Conservation (phyloP, 768 basidiomycete species). For the Lentinus brumalis region DNA sequence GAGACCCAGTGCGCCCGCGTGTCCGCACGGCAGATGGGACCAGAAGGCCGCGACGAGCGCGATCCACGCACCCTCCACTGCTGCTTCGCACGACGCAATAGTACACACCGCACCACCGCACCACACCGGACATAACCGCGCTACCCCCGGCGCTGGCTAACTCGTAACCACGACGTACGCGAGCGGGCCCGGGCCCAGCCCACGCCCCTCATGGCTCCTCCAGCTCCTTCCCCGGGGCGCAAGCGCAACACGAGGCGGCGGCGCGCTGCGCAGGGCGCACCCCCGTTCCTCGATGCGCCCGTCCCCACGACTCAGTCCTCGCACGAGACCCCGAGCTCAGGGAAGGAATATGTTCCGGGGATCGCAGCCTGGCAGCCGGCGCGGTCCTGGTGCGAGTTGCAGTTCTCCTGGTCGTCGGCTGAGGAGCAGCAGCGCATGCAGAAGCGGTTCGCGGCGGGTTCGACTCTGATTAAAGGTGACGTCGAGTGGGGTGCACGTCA, state of each 20-base stretch:
- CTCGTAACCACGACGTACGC: slow-evolving; percentile 7
- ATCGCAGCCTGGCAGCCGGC: slow-evolving; percentile 44
- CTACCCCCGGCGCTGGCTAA: slow-evolving; percentile 15
- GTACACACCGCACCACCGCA: neutral
- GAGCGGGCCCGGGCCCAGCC: slow-evolving; percentile 14
- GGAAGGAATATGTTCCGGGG: slow-evolving; percentile 50
- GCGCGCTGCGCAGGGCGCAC: slow-evolving; percentile 1
- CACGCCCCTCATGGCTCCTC: neutral
- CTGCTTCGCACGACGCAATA: neutral
- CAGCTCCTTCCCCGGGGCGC: neutral
- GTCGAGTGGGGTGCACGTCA: neutral
- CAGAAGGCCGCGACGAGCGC: neutral
- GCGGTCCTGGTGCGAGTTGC: slow-evolving; percentile 53
- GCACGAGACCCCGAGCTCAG: slow-evolving; percentile 35
- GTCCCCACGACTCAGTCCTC: slow-evolving; percentile 16
- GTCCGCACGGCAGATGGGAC: neutral
- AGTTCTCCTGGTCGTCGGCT: slow-evolving; percentile 46
- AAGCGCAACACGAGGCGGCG: slow-evolving; percentile 8
- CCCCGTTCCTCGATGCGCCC: neutral
- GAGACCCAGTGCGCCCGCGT: neutral
- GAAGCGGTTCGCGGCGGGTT: slow-evolving; percentile 47
- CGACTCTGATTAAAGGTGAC: slow-evolving; percentile 38
- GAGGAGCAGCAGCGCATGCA: slow-evolving; percentile 50
- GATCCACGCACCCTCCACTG: slow-evolving; percentile 2
- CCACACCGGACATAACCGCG: slow-evolving; percentile 16